Evolutionary conservation across 1,284 basidiomycete genomes (phyloP), one percentile per base, ranked within the genome.

Genomic region (Trichosporon sp.): DNA sequence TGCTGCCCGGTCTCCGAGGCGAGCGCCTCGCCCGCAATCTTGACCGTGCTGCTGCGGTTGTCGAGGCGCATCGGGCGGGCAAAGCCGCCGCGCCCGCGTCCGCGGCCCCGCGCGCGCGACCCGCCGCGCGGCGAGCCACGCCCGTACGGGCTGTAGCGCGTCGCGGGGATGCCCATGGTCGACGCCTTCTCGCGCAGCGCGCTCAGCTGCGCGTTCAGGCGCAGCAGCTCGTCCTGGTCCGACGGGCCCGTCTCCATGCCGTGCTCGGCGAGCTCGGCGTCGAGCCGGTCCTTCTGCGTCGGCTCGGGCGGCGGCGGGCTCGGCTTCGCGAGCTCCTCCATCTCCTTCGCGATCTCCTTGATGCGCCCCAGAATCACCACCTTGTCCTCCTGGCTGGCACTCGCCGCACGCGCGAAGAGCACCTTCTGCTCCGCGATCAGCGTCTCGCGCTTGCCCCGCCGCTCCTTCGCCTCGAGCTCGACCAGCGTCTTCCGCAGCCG

Each of bases 341-440:
- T 91, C 80, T 95, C 93, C 77, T 91, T 89, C 32, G 87, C 89
- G 34, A 96, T 83, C 80, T 91, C 91, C 75, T 91, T 89, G 69
- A 96, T 82, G 72, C 90, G 87, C 5, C 86, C 85, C 87, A 95
- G 90, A 68, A 94, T 89, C 51, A 85, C 85, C 80, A 93, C 90
- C 85, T 93, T 96, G 83, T 93, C 92, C 68, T 87, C 86, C 68
- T 79, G 76, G 44, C 71, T 72, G 12, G 74, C 76, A 18, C 89
- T 86, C 25, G 84, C 83, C 13, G 95, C 84, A 58, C 89, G 88
- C 25, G 87, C 87, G 87, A 97, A 91, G 64, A 97, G 85, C 6
- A 89, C 86, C 83, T 96, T 97, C 82, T 96, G 95, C 84, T 96
- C 93, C 0, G 90, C 87, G 73, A 97, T 92, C 78, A 92, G 89